Base-by-base conservation (phyloP, 768 basidiomycete genomes). In the Tulasnella sp. region DNA sequence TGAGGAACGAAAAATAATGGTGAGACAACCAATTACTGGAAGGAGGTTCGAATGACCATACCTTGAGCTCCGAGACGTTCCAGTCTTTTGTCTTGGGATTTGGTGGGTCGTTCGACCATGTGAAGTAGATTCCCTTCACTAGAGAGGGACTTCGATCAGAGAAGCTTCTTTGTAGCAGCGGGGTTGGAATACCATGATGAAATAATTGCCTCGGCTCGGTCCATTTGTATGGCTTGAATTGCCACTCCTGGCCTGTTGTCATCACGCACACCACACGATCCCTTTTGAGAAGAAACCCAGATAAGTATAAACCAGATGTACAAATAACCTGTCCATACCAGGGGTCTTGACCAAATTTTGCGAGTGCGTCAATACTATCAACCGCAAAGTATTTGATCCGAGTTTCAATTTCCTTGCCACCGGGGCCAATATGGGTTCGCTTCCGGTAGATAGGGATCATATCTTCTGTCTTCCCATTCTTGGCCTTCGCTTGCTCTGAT, bases 241-340 rank as follows among this genome's bases (percentile, higher is more conserved):
- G 95, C 95, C 95, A 96, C 28, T 85, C 83, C 59, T 98, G 93
- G 1, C 95, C 95, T 0, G 95, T 99, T 7, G 95, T 98, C 79
- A 95, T 83, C 13, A 99, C 93, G 58, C 92, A 95, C 3, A 95
- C 83, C 4, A 99, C 95, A 32, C 93, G 77, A 50, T 96, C 91
- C 72, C 71, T 70, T 52, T 31, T 19, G 2, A 46, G 29, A 13
- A 28, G 24, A 24, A 45, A 37, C n/a, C 40, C 34, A n/a, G 44
- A 34, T 12, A 32, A n/a, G 46, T 12, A n/a, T 19, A 4, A 35
- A 48, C 16, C 7, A 43, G 41, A 20, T 15, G 20, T 53, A 29
- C 31, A 35, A 28, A 42, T 12, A 13, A 2, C n/a, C n/a, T n/a
- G n/a, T 6, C 58, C 63, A 55, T 47, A 69, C 92, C 93, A 96